phyloP scores from a whole-genome alignment of 305 asterid genomes.

The Fraxinus angustifolia region DNA sequence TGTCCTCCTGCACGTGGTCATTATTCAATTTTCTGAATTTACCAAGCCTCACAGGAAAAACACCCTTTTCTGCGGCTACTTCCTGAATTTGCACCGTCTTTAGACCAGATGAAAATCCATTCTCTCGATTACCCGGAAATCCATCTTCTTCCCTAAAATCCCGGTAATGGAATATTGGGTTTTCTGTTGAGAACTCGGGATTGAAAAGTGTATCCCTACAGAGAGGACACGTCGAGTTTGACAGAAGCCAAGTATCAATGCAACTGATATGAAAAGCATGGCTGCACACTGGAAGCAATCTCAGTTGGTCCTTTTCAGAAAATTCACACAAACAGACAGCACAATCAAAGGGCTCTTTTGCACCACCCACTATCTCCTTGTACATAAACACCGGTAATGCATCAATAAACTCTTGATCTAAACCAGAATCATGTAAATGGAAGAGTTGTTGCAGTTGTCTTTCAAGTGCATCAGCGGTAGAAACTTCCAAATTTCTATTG shows the following conservation, averaged over 20 bases:
- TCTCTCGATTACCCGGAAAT: conserved; percentile 35
- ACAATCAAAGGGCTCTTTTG: conserved; percentile 91
- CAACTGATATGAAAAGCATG: conserved; percentile 92
- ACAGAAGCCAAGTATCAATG: conserved; percentile 92
- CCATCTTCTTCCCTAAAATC: conserved; percentile 67
- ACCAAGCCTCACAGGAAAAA: conserved; percentile 85
- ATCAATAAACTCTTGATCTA: conserved; percentile 88
- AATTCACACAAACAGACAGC: conserved; percentile 94
- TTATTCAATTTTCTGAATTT: conserved; percentile 64
- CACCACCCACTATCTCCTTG: conserved; percentile 84
- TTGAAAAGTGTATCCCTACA: conserved; percentile 81
- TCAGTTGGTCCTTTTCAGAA: conserved; percentile 66
- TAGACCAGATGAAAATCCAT: conserved; percentile 35
- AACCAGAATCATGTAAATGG: conserved; percentile 86
- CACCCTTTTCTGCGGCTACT: conserved; percentile 48
- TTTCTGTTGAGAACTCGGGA: conserved; percentile 72
- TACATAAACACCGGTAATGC: conserved; percentile 83
- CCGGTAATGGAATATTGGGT: conserved; percentile 73
- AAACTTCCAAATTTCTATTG: conserved; percentile 43
- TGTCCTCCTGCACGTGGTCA: conserved; percentile 36
- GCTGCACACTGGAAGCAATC: conserved; percentile 88
- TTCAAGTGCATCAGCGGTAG: conserved; percentile 55
- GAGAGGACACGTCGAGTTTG: conserved; percentile 92
- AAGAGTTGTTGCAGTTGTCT: conserved; percentile 94
- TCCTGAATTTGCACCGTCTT: conserved; percentile 67